A percentile compares a stretch with the other conserved stretches of the same genome.
Evolutionary conservation across 768 basidiomycete genomes (phyloP).

Genomic region (Naganishia vaughanmartiniae): DNA sequence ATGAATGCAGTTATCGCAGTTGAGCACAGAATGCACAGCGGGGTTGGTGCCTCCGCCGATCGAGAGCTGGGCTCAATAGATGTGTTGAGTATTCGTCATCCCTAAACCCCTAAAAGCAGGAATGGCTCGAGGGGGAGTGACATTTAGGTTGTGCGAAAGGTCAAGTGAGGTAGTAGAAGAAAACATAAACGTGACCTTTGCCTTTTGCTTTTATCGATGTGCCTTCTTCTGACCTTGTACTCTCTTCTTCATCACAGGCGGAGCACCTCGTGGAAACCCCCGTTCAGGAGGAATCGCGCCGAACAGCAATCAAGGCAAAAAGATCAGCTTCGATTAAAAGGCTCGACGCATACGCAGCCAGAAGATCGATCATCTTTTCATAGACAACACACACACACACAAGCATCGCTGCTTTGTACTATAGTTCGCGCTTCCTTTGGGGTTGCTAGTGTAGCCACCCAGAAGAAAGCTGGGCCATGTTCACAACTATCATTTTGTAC

Average conservation of each 20-base stretch:
- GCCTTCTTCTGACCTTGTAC: conserved; percentile 2
- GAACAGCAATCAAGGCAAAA: conserved; percentile 62
- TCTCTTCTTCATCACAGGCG: conserved; percentile 17
- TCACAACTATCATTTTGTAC: conserved; percentile 26
- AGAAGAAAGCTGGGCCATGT: background rate
- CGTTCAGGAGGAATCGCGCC: conserved; percentile 66
- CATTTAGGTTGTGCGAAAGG: too few species aligned
- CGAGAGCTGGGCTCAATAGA: too few species aligned
- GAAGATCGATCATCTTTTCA: background rate
- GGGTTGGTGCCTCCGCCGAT: too few species aligned
- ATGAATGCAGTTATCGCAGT: too few species aligned
- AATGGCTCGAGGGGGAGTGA: too few species aligned
- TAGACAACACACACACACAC: conserved; percentile 3
- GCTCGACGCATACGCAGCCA: background rate
- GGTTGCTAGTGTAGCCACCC: conserved; percentile 1
- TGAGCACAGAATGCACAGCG: too few species aligned
- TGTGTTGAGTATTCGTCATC: too few species aligned
- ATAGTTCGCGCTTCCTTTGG: conserved; percentile 4
- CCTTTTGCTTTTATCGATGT: conserved; percentile 48
- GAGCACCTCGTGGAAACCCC: conserved; percentile 38
- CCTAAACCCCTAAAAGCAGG: too few species aligned
- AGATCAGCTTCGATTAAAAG: conserved; percentile 50
- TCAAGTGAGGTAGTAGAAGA: too few species aligned
- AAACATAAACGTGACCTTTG: conserved; percentile 17
- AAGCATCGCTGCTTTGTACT: conserved; percentile 7